Evolutionary conservation across 2,329 filamentous ascomycete species (phyloP).

Genomic region (Periconia sp.): DNA sequence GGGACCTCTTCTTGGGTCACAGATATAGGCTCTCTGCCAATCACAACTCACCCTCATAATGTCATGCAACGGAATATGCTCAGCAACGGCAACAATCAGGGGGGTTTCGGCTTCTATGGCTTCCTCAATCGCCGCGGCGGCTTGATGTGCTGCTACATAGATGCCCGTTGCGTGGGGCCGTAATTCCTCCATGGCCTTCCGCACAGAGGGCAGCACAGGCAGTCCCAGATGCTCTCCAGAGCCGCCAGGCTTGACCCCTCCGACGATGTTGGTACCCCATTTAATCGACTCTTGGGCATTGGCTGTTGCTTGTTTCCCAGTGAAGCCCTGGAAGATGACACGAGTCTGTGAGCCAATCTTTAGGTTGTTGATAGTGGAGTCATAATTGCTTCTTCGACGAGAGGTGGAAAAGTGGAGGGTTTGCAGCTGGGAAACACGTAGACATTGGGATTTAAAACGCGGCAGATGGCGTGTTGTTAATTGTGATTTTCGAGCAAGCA

Average conservation of each 20-base stretch:
- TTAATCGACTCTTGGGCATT: slow-evolving; percentile 75
- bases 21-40: neutral
- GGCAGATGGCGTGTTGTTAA: slow-evolving; percentile 3
- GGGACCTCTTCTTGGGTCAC: neutral
- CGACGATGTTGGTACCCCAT: slow-evolving; percentile 80
- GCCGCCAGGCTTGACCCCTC: slow-evolving; percentile 72
- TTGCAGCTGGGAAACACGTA: neutral
- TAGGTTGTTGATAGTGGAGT: slow-evolving; percentile 65
- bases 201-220: slow-evolving; percentile 70
- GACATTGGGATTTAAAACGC: neutral
- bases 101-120: slow-evolving; percentile 79
- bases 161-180: slow-evolving; percentile 79
- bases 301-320: slow-evolving; percentile 68
- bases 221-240: slow-evolving; percentile 72
- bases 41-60: slow-evolving; percentile 63
- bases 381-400: slow-evolving; percentile 48
- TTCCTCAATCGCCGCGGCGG: slow-evolving; percentile 73
- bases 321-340: slow-evolving; percentile 73
- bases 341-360: slow-evolving; percentile 67
- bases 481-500: slow-evolving; percentile 12
- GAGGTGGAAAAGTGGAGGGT: slow-evolving; percentile 29
- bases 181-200: slow-evolving; percentile 67
- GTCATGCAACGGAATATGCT: slow-evolving; percentile 78
- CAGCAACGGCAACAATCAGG: slow-evolving; percentile 75
- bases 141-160: slow-evolving; percentile 76